Percentiles rank a stretch among this genome's conserved stretches.
These are phyloP conservation scores for Trichoderma reesei DNA, from an alignment of 495 filamentous ascomycete genomes.

Conservation along the genomic window DNA sequence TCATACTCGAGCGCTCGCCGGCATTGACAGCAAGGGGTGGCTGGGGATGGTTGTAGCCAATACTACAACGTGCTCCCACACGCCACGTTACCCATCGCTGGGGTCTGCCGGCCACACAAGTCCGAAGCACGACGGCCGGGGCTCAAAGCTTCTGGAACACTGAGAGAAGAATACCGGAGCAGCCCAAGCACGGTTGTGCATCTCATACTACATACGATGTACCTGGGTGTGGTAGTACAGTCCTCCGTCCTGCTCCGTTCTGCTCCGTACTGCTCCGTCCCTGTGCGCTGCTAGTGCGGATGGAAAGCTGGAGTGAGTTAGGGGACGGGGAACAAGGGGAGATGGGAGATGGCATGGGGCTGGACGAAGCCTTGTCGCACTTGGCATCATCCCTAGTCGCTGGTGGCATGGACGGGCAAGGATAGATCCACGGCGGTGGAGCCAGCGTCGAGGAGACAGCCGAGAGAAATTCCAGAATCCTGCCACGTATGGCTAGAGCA, in stretches of 20 bases:
- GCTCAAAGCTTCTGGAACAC: conserved; percentile 3
- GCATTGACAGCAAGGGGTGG: not conserved
- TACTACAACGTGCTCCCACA: not conserved
- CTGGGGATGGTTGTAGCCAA: not conserved
- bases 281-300: not conserved
- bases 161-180: not conserved
- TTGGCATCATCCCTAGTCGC: not conserved
- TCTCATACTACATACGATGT: too few species aligned
- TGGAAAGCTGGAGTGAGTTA: conserved; percentile 6
- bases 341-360: conserved; percentile 5
- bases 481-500: conserved; percentile 9
- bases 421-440: not conserved
- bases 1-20: conserved; percentile 4
- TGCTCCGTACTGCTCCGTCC: not conserved
- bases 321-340: too few species aligned
- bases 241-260: too few species aligned
- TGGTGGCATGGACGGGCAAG: too few species aligned
- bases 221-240: too few species aligned
- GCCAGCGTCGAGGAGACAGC: not conserved
- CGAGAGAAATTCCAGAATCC: conserved; percentile 11
- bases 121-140: not conserved
- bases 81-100: not conserved
- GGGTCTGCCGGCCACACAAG: not conserved
- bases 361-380: not conserved
- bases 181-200: too few species aligned